phyloP scores from a whole-genome alignment of 1,284 basidiomycete genomes.

The Ceratobasidium sp. region DNA sequence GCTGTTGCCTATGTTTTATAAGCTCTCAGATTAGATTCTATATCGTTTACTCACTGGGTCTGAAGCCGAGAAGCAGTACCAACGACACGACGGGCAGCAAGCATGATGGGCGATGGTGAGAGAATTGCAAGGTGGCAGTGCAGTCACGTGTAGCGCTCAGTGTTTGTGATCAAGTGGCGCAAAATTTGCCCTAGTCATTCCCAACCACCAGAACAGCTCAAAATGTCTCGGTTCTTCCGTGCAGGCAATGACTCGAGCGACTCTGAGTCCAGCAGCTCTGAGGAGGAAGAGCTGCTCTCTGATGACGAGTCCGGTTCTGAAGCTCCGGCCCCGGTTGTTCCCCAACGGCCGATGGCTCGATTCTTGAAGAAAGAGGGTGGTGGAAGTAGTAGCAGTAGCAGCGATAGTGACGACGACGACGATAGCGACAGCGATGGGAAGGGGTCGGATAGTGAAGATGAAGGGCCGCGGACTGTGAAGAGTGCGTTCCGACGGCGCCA shows the following conservation, averaged over 20 bases:
- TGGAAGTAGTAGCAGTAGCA: slow-evolving; percentile 64
- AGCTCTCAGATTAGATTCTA: neutral
- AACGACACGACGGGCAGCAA: slow-evolving; percentile 39
- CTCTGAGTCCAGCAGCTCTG: slow-evolving; percentile 85
- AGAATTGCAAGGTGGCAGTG: slow-evolving; percentile 26
- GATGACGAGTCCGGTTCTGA: slow-evolving; percentile 68
- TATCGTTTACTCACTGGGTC: slow-evolving; percentile 12
- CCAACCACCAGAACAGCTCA: slow-evolving; percentile 43
- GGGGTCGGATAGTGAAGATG: slow-evolving; percentile 75
- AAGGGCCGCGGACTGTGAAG: slow-evolving; percentile 78
- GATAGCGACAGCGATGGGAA: slow-evolving; percentile 61
- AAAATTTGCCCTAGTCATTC: slow-evolving; percentile 40
- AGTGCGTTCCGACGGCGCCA: slow-evolving; percentile 89
- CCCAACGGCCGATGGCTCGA: slow-evolving; percentile 73
- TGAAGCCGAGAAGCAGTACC: slow-evolving; percentile 16
- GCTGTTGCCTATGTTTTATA: slow-evolving; percentile 7
- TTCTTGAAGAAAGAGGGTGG: slow-evolving; percentile 70
- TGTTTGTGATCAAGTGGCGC: slow-evolving; percentile 25
- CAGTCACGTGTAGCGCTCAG: neutral
- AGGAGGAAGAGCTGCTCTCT: slow-evolving; percentile 82
- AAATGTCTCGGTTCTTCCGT: slow-evolving; percentile 85
- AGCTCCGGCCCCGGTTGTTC: slow-evolving; percentile 60
- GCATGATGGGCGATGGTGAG: slow-evolving; percentile 31
- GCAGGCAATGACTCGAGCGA: slow-evolving; percentile 76
- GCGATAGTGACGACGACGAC: slow-evolving; percentile 55